These are phyloP conservation scores for Albizia julibrissin DNA, from an alignment of 306 rosid species.

Conservation along the genomic window DNA sequence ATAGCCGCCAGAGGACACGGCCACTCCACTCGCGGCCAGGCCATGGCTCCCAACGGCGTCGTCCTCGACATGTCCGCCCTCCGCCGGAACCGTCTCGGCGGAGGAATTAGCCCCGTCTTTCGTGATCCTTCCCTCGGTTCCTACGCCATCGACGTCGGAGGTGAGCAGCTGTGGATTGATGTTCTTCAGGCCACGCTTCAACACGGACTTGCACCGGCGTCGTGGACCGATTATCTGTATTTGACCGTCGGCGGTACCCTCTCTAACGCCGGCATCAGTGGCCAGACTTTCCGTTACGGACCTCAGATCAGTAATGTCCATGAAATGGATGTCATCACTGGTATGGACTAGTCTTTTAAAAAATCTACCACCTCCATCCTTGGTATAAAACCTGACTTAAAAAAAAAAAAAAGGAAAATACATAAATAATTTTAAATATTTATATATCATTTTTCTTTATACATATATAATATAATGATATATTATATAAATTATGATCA, in stretches of 20 bases:
- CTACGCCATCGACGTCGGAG: slow-evolving; percentile 66
- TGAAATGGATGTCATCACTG: slow-evolving; percentile 73
- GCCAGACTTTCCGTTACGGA: slow-evolving; percentile 65
- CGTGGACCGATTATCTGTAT: slow-evolving; percentile 78
- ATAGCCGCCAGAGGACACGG: slow-evolving; percentile 72
- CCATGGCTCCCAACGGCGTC: slow-evolving; percentile 67
- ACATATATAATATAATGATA: too few relatives aligned
- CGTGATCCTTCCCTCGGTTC: slow-evolving; percentile 37
- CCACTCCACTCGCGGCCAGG: slow-evolving; percentile 69
- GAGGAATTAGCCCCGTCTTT: slow-evolving; percentile 30
- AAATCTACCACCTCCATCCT: too few relatives aligned
- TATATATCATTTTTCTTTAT: too few relatives aligned
- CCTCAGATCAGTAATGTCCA: slow-evolving; percentile 73
- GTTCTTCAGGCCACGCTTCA: slow-evolving; percentile 51
- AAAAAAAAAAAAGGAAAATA: too few relatives aligned
- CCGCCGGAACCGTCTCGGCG: slow-evolving; percentile 28
- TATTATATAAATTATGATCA: too few relatives aligned
- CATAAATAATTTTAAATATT: too few relatives aligned
- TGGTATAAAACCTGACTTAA: too few relatives aligned
- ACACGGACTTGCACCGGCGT: slow-evolving; percentile 63
- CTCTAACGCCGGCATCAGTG: slow-evolving; percentile 75
- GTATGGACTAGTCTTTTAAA: slow-evolving; percentile 29
- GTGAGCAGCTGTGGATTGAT: slow-evolving; percentile 68
- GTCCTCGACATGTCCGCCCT: slow-evolving; percentile 62
- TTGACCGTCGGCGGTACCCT: slow-evolving; percentile 77